Conservation (phyloP, 495 filamentous ascomycete species). For the Hypoxylon cercidicola region DNA sequence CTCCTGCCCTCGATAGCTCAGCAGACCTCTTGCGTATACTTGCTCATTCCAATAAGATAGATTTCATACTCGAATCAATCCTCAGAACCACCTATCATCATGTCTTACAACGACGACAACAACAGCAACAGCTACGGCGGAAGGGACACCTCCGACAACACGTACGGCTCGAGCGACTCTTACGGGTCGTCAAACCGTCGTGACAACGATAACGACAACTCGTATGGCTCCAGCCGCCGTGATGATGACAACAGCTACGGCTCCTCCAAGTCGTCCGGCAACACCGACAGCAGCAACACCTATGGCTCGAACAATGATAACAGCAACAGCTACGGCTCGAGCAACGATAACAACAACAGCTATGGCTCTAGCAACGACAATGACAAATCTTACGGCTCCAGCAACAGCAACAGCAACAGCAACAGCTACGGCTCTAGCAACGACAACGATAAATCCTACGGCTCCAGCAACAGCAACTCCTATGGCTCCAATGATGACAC, state of each 20-base stretch:
- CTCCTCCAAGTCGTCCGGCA: too few species aligned
- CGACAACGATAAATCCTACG: slow-evolving; percentile 25
- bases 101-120: slow-evolving; percentile 45
- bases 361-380: slow-evolving; percentile 38
- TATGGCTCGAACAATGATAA: slow-evolving; percentile 31
- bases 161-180: slow-evolving; percentile 18
- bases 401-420: slow-evolving; percentile 26
- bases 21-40: too few species aligned
- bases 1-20: neutral
- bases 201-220: slow-evolving; percentile 23
- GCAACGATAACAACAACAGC: slow-evolving; percentile 17
- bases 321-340: slow-evolving; percentile 27
- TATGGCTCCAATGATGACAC: slow-evolving; percentile 37
- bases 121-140: slow-evolving; percentile 36
- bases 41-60: too few species aligned
- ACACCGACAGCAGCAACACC: slow-evolving; percentile 17
- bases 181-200: slow-evolving; percentile 7
- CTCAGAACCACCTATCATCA: slow-evolving; percentile 19
- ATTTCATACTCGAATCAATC: neutral
- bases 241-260: slow-evolving; percentile 53
- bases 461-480: slow-evolving; percentile 30
- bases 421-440: slow-evolving; percentile 27
- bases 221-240: slow-evolving; percentile 38
- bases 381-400: slow-evolving; percentile 34
- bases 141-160: slow-evolving; percentile 8